Evolutionary conservation across 371 early-diverging fungal genomes (phyloP), one percentile per base, ranked within the genome.

Genomic region (Rhizomucor miehei): DNA sequence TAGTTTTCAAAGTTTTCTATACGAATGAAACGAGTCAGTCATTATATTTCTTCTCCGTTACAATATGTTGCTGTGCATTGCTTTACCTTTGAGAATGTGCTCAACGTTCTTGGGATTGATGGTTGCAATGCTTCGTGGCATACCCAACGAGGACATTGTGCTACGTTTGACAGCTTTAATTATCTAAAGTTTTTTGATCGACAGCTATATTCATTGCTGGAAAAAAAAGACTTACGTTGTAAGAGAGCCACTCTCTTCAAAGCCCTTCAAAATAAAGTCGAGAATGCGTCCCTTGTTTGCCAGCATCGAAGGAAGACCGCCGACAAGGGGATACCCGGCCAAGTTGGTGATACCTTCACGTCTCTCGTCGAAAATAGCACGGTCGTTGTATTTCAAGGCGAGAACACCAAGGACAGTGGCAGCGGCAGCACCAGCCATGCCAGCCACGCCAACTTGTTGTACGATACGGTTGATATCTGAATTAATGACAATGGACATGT

Each of bases 1-100:
- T 75, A 75, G 51, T 75, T 75, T 48, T 66, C 63, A 52, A 75
- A 75, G 25, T 74, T 74, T 29, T 53, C 74, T 74, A 54, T 19
- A 46, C 35, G 36, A 17, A 13, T 50, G 40, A 8, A 10, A 51
- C 17, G 4, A 29, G 10, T 20, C 38, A 38, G 20, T 17, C 23
- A 47, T 12, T 16, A 4, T 12, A 24, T 14, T 14, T 24, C n/a
- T 3, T 36, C 43, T 12, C 36, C 35, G 10, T 39, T 13, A 1
- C 13, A 1, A 24, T 12, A 16, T 23, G 20, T 4, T 23, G 20
- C 13, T 4, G 1, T 0, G 13, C 34, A 37, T 23, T 13, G 19
- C 20, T 10, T 17, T 65, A 69, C 69, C 57, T 51, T 69, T 69
- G 43, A 69, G 39, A 19, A 76, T 36, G 36, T 70, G 51, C 21